phyloP scores from a whole-genome alignment of 768 basidiomycete genomes.

The Suillus variegatus region DNA sequence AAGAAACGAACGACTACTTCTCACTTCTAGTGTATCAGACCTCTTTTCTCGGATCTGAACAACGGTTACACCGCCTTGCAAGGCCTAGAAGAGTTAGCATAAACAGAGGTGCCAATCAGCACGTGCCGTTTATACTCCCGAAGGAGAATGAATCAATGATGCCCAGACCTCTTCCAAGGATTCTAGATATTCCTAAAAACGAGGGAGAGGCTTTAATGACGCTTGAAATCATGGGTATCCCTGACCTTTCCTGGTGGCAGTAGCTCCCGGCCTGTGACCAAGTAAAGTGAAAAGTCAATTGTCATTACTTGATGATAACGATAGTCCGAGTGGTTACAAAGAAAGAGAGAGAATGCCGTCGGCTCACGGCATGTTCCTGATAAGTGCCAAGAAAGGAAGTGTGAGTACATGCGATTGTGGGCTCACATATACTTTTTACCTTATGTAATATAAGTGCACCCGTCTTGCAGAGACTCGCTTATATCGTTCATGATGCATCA shows the following conservation, averaged over 20 bases:
- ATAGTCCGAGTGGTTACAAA: not conserved
- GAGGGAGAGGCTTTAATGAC: slow-evolving; percentile 9
- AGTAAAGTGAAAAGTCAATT: slow-evolving; percentile 75
- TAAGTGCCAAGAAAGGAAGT: not conserved
- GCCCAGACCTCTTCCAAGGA: slow-evolving; percentile 69
- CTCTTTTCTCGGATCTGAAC: slow-evolving; percentile 91
- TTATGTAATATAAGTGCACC: too few relatives aligned
- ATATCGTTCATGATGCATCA: too few relatives aligned
- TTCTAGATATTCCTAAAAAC: slow-evolving; percentile 61
- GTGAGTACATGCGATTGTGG: too few relatives aligned
- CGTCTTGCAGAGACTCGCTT: too few relatives aligned
- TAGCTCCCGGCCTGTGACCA: slow-evolving; percentile 82
- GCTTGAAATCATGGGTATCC: not conserved
- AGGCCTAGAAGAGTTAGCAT: slow-evolving; percentile 48
- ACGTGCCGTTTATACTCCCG: not conserved
- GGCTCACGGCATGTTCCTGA: not conserved
- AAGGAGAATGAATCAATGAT: not conserved
- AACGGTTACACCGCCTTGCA: slow-evolving; percentile 85
- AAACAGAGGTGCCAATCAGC: not conserved
- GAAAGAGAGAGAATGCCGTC: not conserved
- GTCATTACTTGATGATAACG: slow-evolving; percentile 9
- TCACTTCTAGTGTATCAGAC: slow-evolving; percentile 76
- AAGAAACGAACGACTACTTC: slow-evolving; percentile 21
- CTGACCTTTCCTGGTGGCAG: slow-evolving; percentile 75
- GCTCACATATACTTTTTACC: too few relatives aligned